Percentiles rank a stretch among this genome's conserved stretches.
phyloP scores from a whole-genome alignment of 495 filamentous ascomycete species.

The Podospora didyma region DNA sequence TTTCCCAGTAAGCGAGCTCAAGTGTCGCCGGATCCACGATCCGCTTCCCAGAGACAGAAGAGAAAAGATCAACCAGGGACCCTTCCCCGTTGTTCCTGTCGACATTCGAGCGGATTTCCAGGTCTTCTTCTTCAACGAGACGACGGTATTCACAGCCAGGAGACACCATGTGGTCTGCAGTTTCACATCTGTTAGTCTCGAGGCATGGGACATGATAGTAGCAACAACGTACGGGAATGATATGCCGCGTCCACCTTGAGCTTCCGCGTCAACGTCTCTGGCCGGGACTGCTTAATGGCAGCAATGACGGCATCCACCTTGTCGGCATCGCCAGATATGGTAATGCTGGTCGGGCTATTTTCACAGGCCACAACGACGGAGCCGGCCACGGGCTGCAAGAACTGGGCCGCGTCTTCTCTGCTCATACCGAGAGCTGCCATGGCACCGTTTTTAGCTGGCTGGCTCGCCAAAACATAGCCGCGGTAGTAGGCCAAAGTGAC shows the following conservation, averaged over 20 bases:
- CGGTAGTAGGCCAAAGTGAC: constrained; percentile 14
- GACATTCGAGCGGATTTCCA: too few species aligned
- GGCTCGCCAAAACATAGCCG: constrained; percentile 10
- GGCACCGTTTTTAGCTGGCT: too few species aligned
- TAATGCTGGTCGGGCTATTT: constrained; percentile 43
- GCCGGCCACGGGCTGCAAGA: too few species aligned
- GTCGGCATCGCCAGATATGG: constrained; percentile 37
- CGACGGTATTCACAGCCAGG: too few species aligned
- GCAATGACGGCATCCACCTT: constrained; percentile 30
- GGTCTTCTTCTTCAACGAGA: too few species aligned
- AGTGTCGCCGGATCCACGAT: constrained; percentile 10
- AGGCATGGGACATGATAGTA: too few species aligned
- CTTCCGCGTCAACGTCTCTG: constrained; percentile 38
- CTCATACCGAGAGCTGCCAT: too few species aligned
- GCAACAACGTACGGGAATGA: constrained; percentile 31
- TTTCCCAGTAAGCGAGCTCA: constrained; percentile 35
- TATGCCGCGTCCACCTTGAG: constrained; percentile 40
- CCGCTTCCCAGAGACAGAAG: constrained; percentile 29
- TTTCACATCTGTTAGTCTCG: constrained; percentile 31
- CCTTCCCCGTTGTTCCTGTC: constrained; percentile 21
- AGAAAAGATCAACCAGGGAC: constrained; percentile 33
- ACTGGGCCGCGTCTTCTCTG: too few species aligned
- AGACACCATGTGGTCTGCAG: too few species aligned
- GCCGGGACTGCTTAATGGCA: constrained; percentile 18
- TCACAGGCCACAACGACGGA: constrained; percentile 33